Percentiles rank a stretch among this genome's conserved stretches.
Evolutionary conservation across 1,284 basidiomycete genomes (phyloP).

Genomic region (Pulveroboletus sp.): DNA sequence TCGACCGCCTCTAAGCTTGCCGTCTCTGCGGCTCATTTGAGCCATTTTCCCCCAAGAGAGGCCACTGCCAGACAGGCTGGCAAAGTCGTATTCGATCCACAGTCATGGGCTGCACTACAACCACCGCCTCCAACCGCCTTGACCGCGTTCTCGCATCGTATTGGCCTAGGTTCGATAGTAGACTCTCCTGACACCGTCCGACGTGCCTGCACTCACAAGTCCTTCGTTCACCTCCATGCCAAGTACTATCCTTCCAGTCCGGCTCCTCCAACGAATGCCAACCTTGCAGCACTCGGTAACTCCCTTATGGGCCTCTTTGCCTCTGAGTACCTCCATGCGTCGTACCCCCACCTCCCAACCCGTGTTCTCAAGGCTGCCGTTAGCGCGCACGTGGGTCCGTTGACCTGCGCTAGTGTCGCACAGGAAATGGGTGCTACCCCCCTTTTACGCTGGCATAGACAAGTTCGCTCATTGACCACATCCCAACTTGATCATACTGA

Average conservation of each 20-base stretch:
- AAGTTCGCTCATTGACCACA: constrained; percentile 38
- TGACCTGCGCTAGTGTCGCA: constrained; percentile 80
- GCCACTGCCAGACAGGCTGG: constrained; percentile 38
- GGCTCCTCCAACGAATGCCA: constrained; percentile 67
- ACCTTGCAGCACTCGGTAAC: constrained; percentile 82
- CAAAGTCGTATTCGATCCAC: constrained; percentile 49
- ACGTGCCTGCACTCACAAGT: constrained; percentile 80
- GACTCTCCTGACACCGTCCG: constrained; percentile 51
- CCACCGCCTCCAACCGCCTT: constrained; percentile 71
- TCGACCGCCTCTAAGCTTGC: constrained; percentile 52
- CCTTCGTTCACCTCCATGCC: constrained; percentile 57
- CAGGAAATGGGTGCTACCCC: constrained; percentile 73
- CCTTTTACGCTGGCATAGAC: constrained; percentile 68
- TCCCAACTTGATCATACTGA: constrained; percentile 6
- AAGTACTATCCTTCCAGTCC: constrained; percentile 51
- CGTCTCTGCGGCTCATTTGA: constrained; percentile 50
- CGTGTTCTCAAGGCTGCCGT: constrained; percentile 87
- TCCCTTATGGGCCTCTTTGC: constrained; percentile 89
- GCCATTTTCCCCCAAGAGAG: constrained; percentile 62
- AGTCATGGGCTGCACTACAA: constrained; percentile 63
- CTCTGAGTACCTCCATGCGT: constrained; percentile 77
- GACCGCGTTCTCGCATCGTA: constrained; percentile 69
- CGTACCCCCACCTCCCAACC: constrained; percentile 90
- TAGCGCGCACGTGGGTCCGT: constrained; percentile 86
- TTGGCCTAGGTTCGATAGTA: constrained; percentile 59